phyloP scores from a whole-genome alignment of 805 yeast species.

The Komagataella phaffii region DNA sequence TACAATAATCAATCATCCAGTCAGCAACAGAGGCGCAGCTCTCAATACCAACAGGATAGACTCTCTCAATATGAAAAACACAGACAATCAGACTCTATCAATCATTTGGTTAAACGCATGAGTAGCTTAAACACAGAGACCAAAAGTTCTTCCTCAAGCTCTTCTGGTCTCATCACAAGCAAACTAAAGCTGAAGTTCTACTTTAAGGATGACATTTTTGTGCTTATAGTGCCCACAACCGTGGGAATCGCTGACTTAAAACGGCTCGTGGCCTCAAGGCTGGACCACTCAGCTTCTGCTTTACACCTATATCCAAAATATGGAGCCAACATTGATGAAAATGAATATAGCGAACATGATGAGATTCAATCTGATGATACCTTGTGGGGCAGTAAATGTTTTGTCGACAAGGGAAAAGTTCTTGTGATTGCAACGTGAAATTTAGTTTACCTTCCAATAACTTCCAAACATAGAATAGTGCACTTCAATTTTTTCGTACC shows the following conservation, averaged over 20 bases:
- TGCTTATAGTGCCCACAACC: constrained; percentile 25
- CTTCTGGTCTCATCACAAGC: constrained; percentile 2
- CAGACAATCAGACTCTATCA: constrained; percentile 4
- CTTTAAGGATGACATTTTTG: constrained; percentile 73
- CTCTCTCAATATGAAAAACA: constrained; percentile 33
- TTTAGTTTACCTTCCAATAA: too few species aligned
- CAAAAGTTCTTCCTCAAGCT: neutral
- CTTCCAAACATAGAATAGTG: neutral
- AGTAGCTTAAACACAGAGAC: constrained; percentile 9
- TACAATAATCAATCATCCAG: constrained; percentile 18
- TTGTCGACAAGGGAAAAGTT: constrained; percentile 20
- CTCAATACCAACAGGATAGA: constrained; percentile 36
- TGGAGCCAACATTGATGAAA: constrained; percentile 10
- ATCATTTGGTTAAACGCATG: constrained; percentile 7
- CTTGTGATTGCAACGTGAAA: constrained; percentile 8
- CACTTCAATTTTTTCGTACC: neutral
- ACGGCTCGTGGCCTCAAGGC: constrained; percentile 13
- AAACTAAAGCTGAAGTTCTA: constrained; percentile 61
- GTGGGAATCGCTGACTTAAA: constrained; percentile 13
- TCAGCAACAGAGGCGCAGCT: constrained; percentile 19
- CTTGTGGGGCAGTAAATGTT: constrained; percentile 13
- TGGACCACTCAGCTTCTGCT: constrained; percentile 15
- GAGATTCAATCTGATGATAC: constrained; percentile 10
- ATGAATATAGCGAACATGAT: constrained; percentile 8
- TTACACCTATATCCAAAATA: constrained; percentile 15